Evolutionary conservation across 805 yeast species (phyloP).

Genomic region (Ogataea paradorogensis): DNA sequence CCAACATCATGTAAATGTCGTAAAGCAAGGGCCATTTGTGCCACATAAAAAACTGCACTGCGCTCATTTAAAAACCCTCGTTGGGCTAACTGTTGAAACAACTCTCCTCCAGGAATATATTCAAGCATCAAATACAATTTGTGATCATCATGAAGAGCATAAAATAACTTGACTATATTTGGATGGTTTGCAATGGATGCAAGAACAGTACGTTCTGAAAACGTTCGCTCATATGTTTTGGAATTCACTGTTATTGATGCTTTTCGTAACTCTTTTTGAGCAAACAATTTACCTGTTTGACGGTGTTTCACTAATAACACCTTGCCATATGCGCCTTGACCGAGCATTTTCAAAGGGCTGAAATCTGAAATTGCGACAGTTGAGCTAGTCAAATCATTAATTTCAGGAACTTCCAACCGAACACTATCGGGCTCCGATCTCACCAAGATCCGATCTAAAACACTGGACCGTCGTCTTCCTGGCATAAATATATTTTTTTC

Average conservation of each 20-base stretch:
- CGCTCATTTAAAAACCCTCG: conserved; percentile 48
- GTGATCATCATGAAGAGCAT: conserved; percentile 75
- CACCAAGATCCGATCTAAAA: conserved; percentile 29
- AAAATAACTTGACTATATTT: conserved; percentile 76
- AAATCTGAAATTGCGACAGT: conserved; percentile 49
- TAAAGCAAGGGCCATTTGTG: conserved; percentile 77
- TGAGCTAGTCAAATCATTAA: conserved; percentile 9
- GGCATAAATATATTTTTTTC: conserved; percentile 2
- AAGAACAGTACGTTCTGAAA: conserved; percentile 70
- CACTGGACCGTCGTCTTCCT: conserved; percentile 27
- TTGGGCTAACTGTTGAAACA: conserved; percentile 58
- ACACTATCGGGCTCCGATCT: conserved; percentile 15
- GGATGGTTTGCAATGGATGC: conserved; percentile 66
- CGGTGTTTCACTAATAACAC: conserved; percentile 69
- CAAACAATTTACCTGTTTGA: conserved; percentile 60
- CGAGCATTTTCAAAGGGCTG: conserved; percentile 67
- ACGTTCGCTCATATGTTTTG: conserved; percentile 64
- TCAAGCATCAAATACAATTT: conserved; percentile 74
- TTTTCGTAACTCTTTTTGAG: conserved; percentile 80
- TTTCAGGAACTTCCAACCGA: conserved; percentile 8
- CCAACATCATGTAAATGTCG: conserved; percentile 73
- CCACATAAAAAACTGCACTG: conserved; percentile 69
- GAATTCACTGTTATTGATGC: conserved; percentile 61
- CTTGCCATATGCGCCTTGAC: conserved; percentile 86
- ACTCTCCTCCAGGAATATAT: conserved; percentile 88